Evolutionary conservation across 352 stramenopile species (phyloP), one percentile per base, ranked within the genome.

Genomic region (Thraustotheca clavata): DNA sequence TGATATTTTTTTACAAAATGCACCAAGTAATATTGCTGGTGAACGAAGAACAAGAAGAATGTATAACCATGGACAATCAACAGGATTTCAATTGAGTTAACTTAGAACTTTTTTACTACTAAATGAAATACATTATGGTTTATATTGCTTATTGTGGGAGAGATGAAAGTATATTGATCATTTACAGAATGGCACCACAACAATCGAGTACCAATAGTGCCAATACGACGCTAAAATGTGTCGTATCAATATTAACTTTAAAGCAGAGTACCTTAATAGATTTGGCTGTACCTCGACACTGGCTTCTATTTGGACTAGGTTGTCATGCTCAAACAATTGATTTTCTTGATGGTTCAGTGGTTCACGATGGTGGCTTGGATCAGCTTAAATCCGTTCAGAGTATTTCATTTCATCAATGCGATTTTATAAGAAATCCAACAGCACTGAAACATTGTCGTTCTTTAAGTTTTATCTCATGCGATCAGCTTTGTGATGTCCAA

Each of bases 401-500:
- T 22, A n/a, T 61, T 24, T 34, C 29, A 20, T 61, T 61, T 24
- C 52, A 38, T 49, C 52, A 61, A 26, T 61, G 52, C 52, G 52
- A 61, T 22, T 61, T 61, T 12, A 60, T 61, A n/a, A 14, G 29
- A 27, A 11, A 34, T 20, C 32, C 52, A 7, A 9, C 16, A 20
- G 26, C 52, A 27, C 49, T 61, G 33, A 29, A 34, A 12, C 29
- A 52, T 12, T 49, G 52, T 4, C 52, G 16, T 14, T 14, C 29
- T 29, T 1, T 61, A 20, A 20, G 26, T 27, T 61, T 61, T 38
- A 27, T 61, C 20, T 61, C 52, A 52, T 89, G 80, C 60, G 77
- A 71, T 49, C 72, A 77, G 31, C 62, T 89, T 18, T 55, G 62
- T 16, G 72, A 86, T 62, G 46, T 87, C 3, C 67, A 66, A 27